Evolutionary conservation across 345 rosid species (phyloP).

Genomic region (Salix koriyanagi): DNA sequence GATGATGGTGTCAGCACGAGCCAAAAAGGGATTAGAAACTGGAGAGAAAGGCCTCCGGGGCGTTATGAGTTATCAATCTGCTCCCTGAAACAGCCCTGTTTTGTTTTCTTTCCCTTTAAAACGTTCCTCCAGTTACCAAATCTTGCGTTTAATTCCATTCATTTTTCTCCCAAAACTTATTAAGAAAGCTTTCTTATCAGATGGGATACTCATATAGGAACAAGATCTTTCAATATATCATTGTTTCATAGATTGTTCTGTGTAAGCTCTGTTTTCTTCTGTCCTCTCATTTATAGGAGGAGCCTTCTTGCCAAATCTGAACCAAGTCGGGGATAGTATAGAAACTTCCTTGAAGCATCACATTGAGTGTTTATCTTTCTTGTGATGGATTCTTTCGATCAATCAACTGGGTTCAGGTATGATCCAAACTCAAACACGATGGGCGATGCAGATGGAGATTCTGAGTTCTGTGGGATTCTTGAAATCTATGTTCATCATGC

Average conservation of each 20-base stretch:
- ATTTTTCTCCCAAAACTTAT: background rate
- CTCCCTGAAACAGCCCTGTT: slow-evolving; percentile 4
- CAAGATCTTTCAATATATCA: background rate
- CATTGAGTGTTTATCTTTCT: background rate
- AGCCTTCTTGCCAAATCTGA: background rate
- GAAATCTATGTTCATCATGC: slow-evolving; percentile 83
- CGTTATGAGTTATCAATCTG: background rate
- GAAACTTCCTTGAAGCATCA: background rate
- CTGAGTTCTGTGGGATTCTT: slow-evolving; percentile 53
- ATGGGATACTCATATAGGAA: background rate
- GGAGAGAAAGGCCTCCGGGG: slow-evolving; percentile 14
- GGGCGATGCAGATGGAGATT: slow-evolving; percentile 31
- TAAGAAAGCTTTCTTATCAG: background rate
- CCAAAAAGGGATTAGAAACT: background rate
- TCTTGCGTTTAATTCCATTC: background rate
- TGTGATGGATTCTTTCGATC: slow-evolving; percentile 53
- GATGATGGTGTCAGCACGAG: slow-evolving; percentile 22
- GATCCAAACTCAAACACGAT: slow-evolving; percentile 25
- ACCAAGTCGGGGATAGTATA: background rate
- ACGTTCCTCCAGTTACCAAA: background rate
- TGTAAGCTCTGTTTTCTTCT: slow-evolving; percentile 2
- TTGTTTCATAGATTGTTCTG: background rate
- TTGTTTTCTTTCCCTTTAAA: background rate
- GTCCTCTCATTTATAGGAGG: background rate
- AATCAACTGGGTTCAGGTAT: slow-evolving; percentile 42